Evolutionary conservation across 768 basidiomycete genomes (phyloP).

Genomic region (Lactarius deliciosus): DNA sequence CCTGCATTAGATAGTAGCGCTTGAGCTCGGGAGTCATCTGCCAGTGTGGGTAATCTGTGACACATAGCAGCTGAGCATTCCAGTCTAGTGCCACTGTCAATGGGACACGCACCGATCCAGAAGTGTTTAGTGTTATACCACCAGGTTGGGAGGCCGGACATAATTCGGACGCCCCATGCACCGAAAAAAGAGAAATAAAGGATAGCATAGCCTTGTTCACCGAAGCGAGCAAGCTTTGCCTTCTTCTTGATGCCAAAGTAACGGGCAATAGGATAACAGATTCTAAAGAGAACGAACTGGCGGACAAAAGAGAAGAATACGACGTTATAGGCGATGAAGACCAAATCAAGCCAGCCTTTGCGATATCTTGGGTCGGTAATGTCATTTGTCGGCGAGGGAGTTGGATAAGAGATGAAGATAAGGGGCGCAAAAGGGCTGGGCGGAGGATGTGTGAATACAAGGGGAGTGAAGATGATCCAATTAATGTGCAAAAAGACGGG

Average conservation of each 20-base stretch:
- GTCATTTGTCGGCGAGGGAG: constrained; percentile 50
- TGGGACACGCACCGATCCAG: constrained; percentile 63
- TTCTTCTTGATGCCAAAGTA: constrained; percentile 66
- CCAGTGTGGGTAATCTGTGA: constrained; percentile 83
- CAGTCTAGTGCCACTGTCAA: background rate
- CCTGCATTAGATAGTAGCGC: constrained; percentile 90
- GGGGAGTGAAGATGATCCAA: constrained; percentile 57
- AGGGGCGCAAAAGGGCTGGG: constrained; percentile 76
- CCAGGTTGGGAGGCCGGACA: constrained; percentile 77
- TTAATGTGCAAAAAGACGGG: constrained; percentile 62
- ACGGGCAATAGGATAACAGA: constrained; percentile 67
- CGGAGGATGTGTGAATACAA: constrained; percentile 43
- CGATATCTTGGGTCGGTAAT: constrained; percentile 54
- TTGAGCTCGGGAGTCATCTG: constrained; percentile 84
- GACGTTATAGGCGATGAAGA: constrained; percentile 81
- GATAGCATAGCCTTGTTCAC: constrained; percentile 87
- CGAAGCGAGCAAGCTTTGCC: constrained; percentile 77
- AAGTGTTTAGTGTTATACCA: constrained; percentile 85
- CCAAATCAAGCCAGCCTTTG: constrained; percentile 73
- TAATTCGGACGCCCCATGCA: constrained; percentile 74
- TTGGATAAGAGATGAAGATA: constrained; percentile 68
- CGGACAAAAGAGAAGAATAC: constrained; percentile 88
- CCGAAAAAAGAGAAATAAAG: constrained; percentile 76
- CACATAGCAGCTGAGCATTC: background rate
- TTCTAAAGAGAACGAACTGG: constrained; percentile 63